Conservation (phyloP, 306 rosid species). For the Castanopsis chinensis region DNA sequence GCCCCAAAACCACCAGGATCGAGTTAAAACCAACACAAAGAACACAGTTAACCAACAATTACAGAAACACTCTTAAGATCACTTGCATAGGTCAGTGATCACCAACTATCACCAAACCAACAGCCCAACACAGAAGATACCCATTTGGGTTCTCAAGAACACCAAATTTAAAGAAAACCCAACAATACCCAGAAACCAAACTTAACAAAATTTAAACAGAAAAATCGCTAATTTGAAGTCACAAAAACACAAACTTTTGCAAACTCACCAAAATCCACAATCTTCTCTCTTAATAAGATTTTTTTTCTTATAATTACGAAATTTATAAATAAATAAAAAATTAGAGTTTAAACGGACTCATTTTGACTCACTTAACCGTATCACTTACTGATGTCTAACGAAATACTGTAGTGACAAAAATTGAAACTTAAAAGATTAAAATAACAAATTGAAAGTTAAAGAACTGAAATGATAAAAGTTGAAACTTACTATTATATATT, state of each 20-base stretch:
- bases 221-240: conserved; percentile 7
- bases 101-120: background rate
- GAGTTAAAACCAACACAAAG: background rate
- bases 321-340: too few relatives aligned
- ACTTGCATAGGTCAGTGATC: background rate
- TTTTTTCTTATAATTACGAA: too few relatives aligned
- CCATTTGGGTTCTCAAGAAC: background rate
- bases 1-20: conserved; percentile 1
- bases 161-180: background rate
- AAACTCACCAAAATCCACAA: conserved; percentile 18
- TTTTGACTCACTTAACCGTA: too few relatives aligned
- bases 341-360: too few relatives aligned
- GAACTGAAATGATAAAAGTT: too few relatives aligned
- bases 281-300: too few relatives aligned
- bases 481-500: too few relatives aligned
- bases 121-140: background rate
- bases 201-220: background rate
- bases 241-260: conserved; percentile 18
- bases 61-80: background rate
- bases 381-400: too few relatives aligned
- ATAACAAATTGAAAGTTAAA: too few relatives aligned
- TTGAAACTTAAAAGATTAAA: too few relatives aligned
- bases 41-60: background rate
- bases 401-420: too few relatives aligned
- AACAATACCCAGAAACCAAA: background rate